phyloP scores from a whole-genome alignment of 306 rosid species.

The Oemleria cerasiformis region DNA sequence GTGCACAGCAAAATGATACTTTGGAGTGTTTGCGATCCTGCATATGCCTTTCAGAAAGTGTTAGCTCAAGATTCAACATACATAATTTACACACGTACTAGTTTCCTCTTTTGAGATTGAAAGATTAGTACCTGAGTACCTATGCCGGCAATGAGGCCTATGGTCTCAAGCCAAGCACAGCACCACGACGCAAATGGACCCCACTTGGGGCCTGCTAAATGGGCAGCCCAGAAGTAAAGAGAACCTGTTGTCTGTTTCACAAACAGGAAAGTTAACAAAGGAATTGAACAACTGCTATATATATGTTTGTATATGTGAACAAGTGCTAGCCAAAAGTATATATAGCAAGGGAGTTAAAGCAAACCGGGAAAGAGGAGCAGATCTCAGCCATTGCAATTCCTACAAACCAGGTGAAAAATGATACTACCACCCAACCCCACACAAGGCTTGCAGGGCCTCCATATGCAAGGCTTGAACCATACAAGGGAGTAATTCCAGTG shows the following conservation, averaged over 20 bases:
- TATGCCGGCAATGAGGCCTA: constrained; percentile 80
- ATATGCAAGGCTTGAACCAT: constrained; percentile 75
- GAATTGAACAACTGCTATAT: neutral
- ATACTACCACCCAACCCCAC: constrained; percentile 86
- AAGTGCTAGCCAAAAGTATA: neutral
- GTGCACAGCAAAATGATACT: constrained; percentile 67
- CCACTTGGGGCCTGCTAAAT: constrained; percentile 88
- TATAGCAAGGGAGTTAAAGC: constrained; percentile 18
- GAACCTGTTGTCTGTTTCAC: constrained; percentile 79
- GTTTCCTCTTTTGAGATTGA: neutral
- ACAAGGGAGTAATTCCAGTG: constrained; percentile 94
- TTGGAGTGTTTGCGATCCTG: constrained; percentile 82
- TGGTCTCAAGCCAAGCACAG: constrained; percentile 89
- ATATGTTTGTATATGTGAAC: neutral
- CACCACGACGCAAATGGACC: constrained; percentile 96
- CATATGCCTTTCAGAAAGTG: constrained; percentile 57
- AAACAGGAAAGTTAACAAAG: constrained; percentile 11
- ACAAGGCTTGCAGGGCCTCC: constrained; percentile 88
- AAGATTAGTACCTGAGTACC: constrained; percentile 69
- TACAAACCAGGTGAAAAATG: constrained; percentile 86
- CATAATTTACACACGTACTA: neutral
- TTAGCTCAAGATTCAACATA: neutral
- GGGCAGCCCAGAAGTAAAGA: constrained; percentile 94
- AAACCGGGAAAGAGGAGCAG: constrained; percentile 87
- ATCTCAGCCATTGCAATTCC: constrained; percentile 93